phyloP scores from a whole-genome alignment of 164 flowering plant species.

The Aristolochia contorta region DNA sequence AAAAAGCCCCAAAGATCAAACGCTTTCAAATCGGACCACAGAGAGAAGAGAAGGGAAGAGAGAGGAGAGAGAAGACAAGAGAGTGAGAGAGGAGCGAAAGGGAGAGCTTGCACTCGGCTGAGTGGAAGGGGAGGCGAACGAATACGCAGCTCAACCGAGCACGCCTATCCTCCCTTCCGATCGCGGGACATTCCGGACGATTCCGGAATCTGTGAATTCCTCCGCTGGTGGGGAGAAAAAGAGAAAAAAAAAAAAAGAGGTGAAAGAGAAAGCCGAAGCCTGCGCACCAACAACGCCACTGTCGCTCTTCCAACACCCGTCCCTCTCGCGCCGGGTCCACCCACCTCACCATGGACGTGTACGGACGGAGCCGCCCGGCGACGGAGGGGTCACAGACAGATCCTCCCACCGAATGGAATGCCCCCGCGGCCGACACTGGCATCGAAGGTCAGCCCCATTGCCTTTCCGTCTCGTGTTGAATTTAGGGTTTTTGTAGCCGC shows the following conservation, averaged over 20 bases:
- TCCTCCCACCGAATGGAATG: slow-evolving; percentile 33
- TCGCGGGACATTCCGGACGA: too few relatives aligned
- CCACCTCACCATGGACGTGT: slow-evolving; percentile 36
- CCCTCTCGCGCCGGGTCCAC: slow-evolving; percentile 2
- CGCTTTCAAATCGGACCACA: background rate
- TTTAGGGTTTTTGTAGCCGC: slow-evolving; percentile 12
- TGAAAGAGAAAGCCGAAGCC: too few relatives aligned
- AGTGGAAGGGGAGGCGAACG: too few relatives aligned
- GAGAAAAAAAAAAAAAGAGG: too few relatives aligned
- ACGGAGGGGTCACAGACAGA: slow-evolving; percentile 42
- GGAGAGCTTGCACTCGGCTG: too few relatives aligned
- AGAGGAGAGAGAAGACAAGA: background rate
- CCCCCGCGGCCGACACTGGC: slow-evolving; percentile 34
- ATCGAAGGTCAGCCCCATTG: slow-evolving; percentile 44
- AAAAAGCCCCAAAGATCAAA: slow-evolving; percentile 6
- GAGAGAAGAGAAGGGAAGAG: background rate
- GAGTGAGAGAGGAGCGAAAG: too few relatives aligned
- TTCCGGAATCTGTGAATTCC: too few relatives aligned
- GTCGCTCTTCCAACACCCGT: background rate
- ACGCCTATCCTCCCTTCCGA: too few relatives aligned
- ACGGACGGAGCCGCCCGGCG: slow-evolving; percentile 29
- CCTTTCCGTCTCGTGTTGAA: slow-evolving; percentile 3
- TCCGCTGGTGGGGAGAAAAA: too few relatives aligned
- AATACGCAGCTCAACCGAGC: too few relatives aligned
- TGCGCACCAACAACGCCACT: background rate